Base-by-base conservation (phyloP, 768 basidiomycete genomes). In the Tephrocybe sp. region DNA sequence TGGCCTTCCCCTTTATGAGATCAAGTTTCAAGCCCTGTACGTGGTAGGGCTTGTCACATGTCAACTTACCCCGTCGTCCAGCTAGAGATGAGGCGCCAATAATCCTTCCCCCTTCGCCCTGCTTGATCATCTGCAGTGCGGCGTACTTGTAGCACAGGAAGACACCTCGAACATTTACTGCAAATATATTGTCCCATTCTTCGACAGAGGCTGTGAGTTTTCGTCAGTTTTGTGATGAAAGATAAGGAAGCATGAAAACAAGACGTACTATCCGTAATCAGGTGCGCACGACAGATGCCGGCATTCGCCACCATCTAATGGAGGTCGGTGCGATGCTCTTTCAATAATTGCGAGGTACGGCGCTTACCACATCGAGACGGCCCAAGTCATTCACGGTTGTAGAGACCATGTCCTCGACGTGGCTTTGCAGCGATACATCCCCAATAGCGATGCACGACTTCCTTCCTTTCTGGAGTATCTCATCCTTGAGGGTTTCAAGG, bases 231-330 rank as follows among this genome's bases (percentile, higher is more conserved):
- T 14, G 28, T 45, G 30, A 38, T 28, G 20, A 53, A 21, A 20
- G n/a, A 42, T 5, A 14, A 30, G 23, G 25, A n/a, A 11, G 26
- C 21, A 28, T 23, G 17, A 36, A 12, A 36, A 21, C 23, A 5
- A 12, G 12, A 52, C 62, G 15, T 48, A 66, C 64, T 59, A 18
- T 67, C 65, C 2, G 58, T 34, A 14, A 68, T 54, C 0, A 51
- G 48, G 20, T 55, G 57, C 1, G 54, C 21, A 7, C 54, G 45
- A n/a, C 56, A 55, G 21, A 68, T 61, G 0, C 70, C 70, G 1
- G 70, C 70, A 47, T 72, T 72, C 12, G 70, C 70, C 23, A 72
- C 68, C 65, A 72, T 68, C 70, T 70, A 46, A n/a, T n/a, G n/a
- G n/a, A n/a, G n/a, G n/a, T n/a, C n/a, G n/a, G n/a, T n/a, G n/a